Percentiles rank a stretch among this genome's conserved stretches.
These are phyloP conservation scores for Melocanna baccifera DNA, from an alignment of 176 grass and related monocot species.

Conservation along the genomic window DNA sequence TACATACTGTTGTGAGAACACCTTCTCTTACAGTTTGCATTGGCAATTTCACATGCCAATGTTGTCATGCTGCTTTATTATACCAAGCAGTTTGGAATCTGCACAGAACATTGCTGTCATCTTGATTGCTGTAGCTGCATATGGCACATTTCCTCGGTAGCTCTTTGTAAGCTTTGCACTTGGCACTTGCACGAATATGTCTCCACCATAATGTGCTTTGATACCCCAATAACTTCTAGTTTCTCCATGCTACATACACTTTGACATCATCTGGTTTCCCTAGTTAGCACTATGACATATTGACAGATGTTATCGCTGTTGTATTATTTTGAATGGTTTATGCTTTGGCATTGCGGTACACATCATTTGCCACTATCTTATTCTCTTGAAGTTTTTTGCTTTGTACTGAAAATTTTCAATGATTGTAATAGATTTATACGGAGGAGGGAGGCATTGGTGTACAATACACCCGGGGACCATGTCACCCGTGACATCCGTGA, in stretches of 20 bases:
- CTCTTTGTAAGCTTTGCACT: background rate
- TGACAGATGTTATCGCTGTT: background rate
- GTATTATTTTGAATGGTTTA: background rate
- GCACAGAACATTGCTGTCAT: background rate
- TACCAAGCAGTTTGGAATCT: background rate
- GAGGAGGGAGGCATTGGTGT: conserved; percentile 91
- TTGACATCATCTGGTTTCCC: background rate
- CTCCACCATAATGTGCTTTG: background rate
- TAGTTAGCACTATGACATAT: conserved; percentile 11
- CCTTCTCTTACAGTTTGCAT: background rate
- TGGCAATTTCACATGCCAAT: background rate
- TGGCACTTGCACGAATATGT: background rate
- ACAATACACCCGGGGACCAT: conserved; percentile 94
- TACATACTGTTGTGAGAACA: background rate
- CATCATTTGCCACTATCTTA: background rate
- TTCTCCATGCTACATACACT: background rate
- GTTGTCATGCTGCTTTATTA: background rate
- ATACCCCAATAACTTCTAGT: background rate
- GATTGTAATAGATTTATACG: conserved; percentile 56
- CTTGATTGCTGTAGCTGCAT: background rate
- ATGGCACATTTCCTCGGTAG: background rate
- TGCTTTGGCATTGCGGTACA: background rate
- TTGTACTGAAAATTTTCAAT: background rate
- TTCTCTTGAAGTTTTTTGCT: background rate
- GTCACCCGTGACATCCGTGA: conserved; percentile 90